These are phyloP conservation scores for Iris macrosiphon DNA, from an alignment of 106 monocot species.

Conservation along the genomic window DNA sequence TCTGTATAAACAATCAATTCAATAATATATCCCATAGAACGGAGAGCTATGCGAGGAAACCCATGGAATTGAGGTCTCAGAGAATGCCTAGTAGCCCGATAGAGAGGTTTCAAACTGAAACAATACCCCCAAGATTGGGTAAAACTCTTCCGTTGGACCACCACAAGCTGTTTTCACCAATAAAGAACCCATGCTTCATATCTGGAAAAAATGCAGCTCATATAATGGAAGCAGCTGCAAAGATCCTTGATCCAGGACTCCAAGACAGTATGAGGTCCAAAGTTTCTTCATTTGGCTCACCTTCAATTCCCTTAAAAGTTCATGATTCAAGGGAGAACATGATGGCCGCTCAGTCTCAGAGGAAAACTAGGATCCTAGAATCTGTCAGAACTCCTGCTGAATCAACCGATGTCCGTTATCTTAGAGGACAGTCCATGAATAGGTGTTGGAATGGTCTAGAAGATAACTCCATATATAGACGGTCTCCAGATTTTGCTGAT, in stretches of 20 bases:
- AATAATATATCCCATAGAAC: slow-evolving; percentile 10
- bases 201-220: slow-evolving; percentile 63
- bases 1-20: slow-evolving; percentile 22
- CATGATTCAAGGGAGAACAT: slow-evolving; percentile 26
- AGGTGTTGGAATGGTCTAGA: slow-evolving; percentile 41
- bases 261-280: slow-evolving; percentile 11
- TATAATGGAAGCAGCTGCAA: slow-evolving; percentile 83
- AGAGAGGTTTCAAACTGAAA: slow-evolving; percentile 72
- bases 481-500: too few relatives aligned
- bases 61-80: slow-evolving; percentile 28
- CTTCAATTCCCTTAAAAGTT: slow-evolving; percentile 25
- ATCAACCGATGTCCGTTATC: slow-evolving; percentile 16
- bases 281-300: slow-evolving; percentile 13
- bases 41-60: slow-evolving; percentile 37
- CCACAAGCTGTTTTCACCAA: slow-evolving; percentile 69
- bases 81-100: slow-evolving; percentile 90
- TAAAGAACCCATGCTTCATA: slow-evolving; percentile 44
- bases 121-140: slow-evolving; percentile 42
- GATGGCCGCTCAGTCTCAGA: slow-evolving; percentile 12
- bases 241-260: slow-evolving; percentile 54
- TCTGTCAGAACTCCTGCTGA: slow-evolving; percentile 26
- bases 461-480: too few relatives aligned
- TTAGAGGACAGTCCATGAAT: slow-evolving; percentile 28
- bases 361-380: slow-evolving; percentile 25
- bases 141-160: slow-evolving; percentile 45